Evolutionary conservation across 2,329 filamentous ascomycete species (phyloP), one percentile per base, ranked within the genome.

Genomic region (Boeremia lycopersici): DNA sequence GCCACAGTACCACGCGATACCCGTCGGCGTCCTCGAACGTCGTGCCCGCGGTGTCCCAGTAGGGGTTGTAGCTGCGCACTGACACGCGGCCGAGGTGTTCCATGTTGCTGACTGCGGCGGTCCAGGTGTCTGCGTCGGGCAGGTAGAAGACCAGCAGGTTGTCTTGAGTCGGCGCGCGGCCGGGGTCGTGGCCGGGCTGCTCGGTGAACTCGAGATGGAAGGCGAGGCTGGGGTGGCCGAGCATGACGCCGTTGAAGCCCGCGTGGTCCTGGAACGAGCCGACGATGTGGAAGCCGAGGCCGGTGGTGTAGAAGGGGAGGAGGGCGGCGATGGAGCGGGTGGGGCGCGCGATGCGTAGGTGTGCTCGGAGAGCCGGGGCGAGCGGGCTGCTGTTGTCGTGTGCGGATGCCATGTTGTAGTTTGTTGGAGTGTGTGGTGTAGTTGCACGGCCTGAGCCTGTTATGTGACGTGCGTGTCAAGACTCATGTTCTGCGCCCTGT

Each of bases 1-100:
- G 75, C 23, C 67, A 76, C 30, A 81, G 62, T 31, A 81, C 78
- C 34, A 79, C 63, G 7, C 77, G 65, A 65, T 78, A 81, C 13
- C 78, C 79, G 67, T 81, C 79, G 9, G 76, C 65, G 61, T 81
- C 78, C 48, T 77, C 76, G 65, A 74, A 77, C 5, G 78, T 79
- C 69, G 69, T 75, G 4, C 65, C 63, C 51, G 54, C 55, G 35
- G 12, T 48, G 15, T 79, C 77, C 78, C 78, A 81, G 51, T 78
- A 81, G 6, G 76, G 76, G 55, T 80, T 81, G 56, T 72, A 74
- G 56, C 74, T 76, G 25, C 62, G 56, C 25, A 80, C 76, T 2
- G 72, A 57, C 11, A 40, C 47, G 33, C 76, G 75, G 1, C 77
- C 78, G 4, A 59, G 59, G 1, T 55, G 39, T 29, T 75, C 64